Evolutionary conservation across 306 rosid species (phyloP), one percentile per base, ranked within the genome.

Genomic region (Datisca glomerata): DNA sequence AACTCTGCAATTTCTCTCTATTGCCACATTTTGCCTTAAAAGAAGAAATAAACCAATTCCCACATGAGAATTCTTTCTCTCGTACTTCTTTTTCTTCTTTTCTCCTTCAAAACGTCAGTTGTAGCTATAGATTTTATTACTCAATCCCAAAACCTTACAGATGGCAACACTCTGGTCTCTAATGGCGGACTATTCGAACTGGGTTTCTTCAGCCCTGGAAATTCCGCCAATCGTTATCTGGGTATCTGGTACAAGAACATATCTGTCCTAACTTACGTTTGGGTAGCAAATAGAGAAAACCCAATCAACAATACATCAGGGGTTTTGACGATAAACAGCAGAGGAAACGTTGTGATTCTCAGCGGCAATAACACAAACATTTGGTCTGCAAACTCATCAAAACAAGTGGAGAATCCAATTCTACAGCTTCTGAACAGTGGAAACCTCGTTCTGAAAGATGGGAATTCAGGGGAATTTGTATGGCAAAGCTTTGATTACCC

Each of bases 171-270:
- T 6, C 37, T 80, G 11, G 65, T 72, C 37, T 76, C 81, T 6
- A 24, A 24, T n/a, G 46, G 34, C 12, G 70, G 60, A 8, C 48
- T 4, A 15, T 81, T 70, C 56, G 66, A 61, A 48, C 54, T 76
- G 55, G 76, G 87, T 41, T 79, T 78, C 74, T 64, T 74, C 71
- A 61, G 58, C 53, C 65, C 74, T 12, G 71, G 74, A 18, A 49
- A 34, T 43, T 70, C 77, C 46, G 49, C 38, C 13, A 49, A 44
- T 1, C 57, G 57, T 5, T 69, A 69, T 39, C 2, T 69, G 7
- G 85, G 85, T 39, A 72, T 80, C 3, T 69, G 85, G 78, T 72
- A 50, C 58, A 43, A 45, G 12, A 60, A 13, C 3, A 55, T 69
- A 40, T 33, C 62, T 5, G 35, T 47, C 8, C 43, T 7, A 23